Conservation (phyloP, 2,329 filamentous ascomycete genomes). For the Trichoderma lentiforme region DNA sequence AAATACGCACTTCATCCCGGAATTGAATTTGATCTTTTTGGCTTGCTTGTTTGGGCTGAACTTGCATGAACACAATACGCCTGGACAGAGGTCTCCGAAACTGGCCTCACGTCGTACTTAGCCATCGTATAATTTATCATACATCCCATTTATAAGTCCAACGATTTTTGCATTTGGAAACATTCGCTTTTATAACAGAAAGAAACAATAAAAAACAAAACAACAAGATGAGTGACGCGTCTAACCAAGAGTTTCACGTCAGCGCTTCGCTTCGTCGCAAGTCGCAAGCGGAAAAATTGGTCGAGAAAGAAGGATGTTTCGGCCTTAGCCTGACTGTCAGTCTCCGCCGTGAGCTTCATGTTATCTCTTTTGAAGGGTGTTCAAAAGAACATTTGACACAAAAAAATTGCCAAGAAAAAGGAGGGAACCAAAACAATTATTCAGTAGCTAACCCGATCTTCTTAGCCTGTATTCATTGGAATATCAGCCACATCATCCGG, state of each 20-base stretch:
- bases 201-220: too few relatives aligned
- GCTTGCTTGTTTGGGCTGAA: background rate
- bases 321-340: constrained; percentile 11
- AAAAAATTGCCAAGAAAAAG: background rate
- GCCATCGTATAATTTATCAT: background rate
- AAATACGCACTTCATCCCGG: background rate
- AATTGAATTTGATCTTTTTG: background rate
- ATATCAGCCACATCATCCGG: constrained; percentile 55
- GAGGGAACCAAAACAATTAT: background rate
- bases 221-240: background rate
- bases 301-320: constrained; percentile 1
- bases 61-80: background rate
- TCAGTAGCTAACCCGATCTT: background rate
- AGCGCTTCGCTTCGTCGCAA: constrained; percentile 5
- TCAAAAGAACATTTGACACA: too few relatives aligned
- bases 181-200: too few relatives aligned
- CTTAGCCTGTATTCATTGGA: constrained; percentile 53
- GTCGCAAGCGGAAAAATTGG: background rate
- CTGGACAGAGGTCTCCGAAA: background rate
- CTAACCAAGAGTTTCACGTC: background rate
- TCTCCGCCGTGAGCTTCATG: background rate
- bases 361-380: background rate
- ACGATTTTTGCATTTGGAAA: background rate
- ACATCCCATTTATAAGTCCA: background rate
- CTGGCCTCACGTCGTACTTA: background rate